Percentiles rank a stretch among this genome's conserved stretches.
Conservation (phyloP, 371 early-diverging fungal species). For the Coemansia sp. region DNA sequence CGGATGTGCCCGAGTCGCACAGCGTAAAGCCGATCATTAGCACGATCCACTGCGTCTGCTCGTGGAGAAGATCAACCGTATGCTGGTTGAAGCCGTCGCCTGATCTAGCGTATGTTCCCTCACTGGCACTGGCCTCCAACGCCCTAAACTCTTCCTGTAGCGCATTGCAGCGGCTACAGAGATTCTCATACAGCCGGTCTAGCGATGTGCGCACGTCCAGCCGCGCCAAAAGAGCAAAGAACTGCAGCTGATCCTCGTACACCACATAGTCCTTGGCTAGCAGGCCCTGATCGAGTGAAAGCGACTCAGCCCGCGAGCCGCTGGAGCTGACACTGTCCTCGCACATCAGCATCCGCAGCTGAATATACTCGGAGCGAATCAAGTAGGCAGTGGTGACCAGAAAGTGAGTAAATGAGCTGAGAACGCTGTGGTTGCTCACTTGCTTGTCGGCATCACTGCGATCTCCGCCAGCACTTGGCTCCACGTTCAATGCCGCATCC, state of each 20-base stretch:
- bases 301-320: conserved; percentile 12
- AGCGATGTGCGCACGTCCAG: conserved; percentile 33
- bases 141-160: conserved; percentile 33
- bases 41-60: conserved; percentile 46
- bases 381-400: conserved; percentile 32
- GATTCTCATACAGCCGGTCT: conserved; percentile 32
- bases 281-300: conserved; percentile 33
- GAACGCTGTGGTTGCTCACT: conserved; percentile 12
- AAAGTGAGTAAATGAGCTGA: conserved; percentile 38
- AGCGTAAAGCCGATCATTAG: conserved; percentile 40
- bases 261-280: conserved; percentile 47
- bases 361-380: conserved; percentile 45
- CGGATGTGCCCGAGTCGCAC: conserved; percentile 42
- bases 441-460: not conserved
- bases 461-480: not conserved
- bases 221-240: conserved; percentile 40
- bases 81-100: conserved; percentile 11
- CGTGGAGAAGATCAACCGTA: conserved; percentile 39
- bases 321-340: conserved; percentile 27
- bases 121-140: not conserved
- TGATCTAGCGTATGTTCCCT: not conserved
- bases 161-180: conserved; percentile 36
- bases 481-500: conserved; percentile 3
- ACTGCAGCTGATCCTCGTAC: conserved; percentile 49
- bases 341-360: conserved; percentile 48